Conservation (phyloP, 2,329 filamentous ascomycete species). For the Apiospora rasikravindrae region DNA sequence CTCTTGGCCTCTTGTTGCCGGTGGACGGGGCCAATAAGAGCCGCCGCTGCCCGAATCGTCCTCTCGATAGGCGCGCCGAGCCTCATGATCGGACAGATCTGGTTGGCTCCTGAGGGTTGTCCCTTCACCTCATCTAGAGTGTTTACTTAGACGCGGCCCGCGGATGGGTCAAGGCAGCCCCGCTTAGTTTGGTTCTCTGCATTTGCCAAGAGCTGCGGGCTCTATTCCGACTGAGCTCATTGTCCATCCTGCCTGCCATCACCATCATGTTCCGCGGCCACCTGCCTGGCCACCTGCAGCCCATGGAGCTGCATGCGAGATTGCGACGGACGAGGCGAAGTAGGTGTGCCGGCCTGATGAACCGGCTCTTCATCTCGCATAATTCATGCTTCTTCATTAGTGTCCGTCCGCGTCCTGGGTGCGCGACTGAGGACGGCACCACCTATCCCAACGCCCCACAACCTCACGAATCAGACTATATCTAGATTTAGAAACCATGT, state of each 20-base stretch:
- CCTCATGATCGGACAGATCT: conserved; percentile 30
- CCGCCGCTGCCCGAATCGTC: conserved; percentile 21
- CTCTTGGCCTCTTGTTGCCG: not conserved
- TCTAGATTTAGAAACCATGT: too few relatives aligned
- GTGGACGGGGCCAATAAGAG: conserved; percentile 20
- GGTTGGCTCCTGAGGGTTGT: conserved; percentile 33
- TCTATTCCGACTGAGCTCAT: too few relatives aligned
- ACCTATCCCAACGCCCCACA: not conserved
- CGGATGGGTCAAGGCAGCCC: conserved; percentile 23
- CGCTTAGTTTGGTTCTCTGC: not conserved
- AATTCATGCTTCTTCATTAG: not conserved
- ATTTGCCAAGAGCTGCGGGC: conserved; percentile 22
- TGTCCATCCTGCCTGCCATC: not conserved
- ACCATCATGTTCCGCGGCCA: conserved; percentile 16
- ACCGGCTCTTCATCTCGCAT: not conserved
- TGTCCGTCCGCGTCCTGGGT: too few relatives aligned
- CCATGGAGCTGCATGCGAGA: conserved; percentile 24
- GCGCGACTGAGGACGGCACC: not conserved
- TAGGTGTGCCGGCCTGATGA: not conserved
- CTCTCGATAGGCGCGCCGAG: conserved; percentile 30
- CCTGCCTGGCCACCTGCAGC: conserved; percentile 12
- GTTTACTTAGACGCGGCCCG: conserved; percentile 36
- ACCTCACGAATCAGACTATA: not conserved
- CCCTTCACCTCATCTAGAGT: conserved; percentile 3
- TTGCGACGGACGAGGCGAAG: conserved; percentile 34